Base-by-base conservation (phyloP, 176 grass and related monocot species). In the Aegilops sharonensis region DNA sequence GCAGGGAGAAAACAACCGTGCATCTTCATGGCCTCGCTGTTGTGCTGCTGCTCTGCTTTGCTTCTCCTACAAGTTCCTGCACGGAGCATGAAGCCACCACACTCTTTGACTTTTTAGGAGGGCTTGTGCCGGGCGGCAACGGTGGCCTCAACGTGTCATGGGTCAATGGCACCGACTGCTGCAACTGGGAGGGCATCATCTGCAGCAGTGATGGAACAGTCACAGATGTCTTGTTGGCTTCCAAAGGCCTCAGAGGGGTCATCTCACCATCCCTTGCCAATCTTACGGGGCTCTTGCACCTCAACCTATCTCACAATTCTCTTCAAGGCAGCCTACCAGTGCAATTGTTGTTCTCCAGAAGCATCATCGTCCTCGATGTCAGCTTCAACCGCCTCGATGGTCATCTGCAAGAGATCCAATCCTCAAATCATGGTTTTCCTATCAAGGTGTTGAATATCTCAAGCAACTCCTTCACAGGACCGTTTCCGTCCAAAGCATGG, bases 391-490 rank as follows among this genome's bases (percentile, higher is more conserved):
- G 13, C 61, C 83, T 95, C 8, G 34, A 37, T 8, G 81, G 84
- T 60, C 43, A 62, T 52, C 79, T 95, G 34, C 84, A 56, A n/a
- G 84, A 68, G 70, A 20, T 6, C 50, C 77, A 73, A 23, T 78
- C 82, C 30, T 10, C 91, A 71, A 47, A 23, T 69, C 9, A 39
- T 35, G 25, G 18, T 6, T 70, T 52, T 75, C 75, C 84, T 80
- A 68, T 95, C 36, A 67, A 91, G 91, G 84, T 91, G 39, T 9
- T 95, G 68, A 93, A 95, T 75, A 71, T 95, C 73, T 95, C 94
- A 8, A 93, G 91, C 81, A 95, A 95, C 80, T 85, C 6, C 1
- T 89, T 95, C 43, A 63, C 24, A 65, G 94, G 89, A 4, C 59
- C 65, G 29, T 82, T 93, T 2, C 11, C 43, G 11, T 47, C 81